Conservation (phyloP, 257 asterid genomes). For the Penstemon davidsonii region DNA sequence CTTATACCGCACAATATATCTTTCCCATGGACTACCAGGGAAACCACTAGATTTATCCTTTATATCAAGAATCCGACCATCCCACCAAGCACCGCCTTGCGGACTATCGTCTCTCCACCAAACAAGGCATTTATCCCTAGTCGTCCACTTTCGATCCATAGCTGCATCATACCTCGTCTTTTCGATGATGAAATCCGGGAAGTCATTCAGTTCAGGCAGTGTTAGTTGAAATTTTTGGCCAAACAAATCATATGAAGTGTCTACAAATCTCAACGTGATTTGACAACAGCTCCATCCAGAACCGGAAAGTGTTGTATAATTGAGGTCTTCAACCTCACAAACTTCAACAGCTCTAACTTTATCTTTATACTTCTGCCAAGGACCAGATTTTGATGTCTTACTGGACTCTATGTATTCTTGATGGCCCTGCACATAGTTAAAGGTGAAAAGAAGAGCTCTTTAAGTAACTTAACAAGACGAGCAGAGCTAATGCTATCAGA, state of each 20-base stretch:
- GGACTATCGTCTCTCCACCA: slow-evolving; percentile 82
- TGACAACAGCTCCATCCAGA: slow-evolving; percentile 94
- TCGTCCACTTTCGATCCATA: slow-evolving; percentile 62
- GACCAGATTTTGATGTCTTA: slow-evolving; percentile 37
- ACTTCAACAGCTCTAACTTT: slow-evolving; percentile 64
- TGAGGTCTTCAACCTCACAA: slow-evolving; percentile 68
- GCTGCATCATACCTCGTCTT: slow-evolving; percentile 68
- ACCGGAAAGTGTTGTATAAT: slow-evolving; percentile 62
- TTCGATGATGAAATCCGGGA: slow-evolving; percentile 86
- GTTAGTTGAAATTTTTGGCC: slow-evolving; percentile 55
- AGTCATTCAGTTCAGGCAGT: slow-evolving; percentile 71
- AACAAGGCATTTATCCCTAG: slow-evolving; percentile 64
- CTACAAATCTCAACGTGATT: slow-evolving; percentile 62
- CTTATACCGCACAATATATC: slow-evolving; percentile 56
- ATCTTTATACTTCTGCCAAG: slow-evolving; percentile 51
- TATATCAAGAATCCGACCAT: slow-evolving; percentile 59
- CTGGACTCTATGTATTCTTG: slow-evolving; percentile 49
- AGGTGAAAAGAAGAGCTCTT: slow-evolving; percentile 13
- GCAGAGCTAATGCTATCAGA: slow-evolving; percentile 19
- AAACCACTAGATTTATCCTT: slow-evolving; percentile 56
- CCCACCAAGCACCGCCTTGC: slow-evolving; percentile 81
- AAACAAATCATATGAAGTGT: slow-evolving; percentile 38
- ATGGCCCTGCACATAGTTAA: slow-evolving; percentile 67
- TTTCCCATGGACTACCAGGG: slow-evolving; percentile 96
- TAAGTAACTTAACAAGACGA: slow-evolving; percentile 11